phyloP scores from a whole-genome alignment of 495 filamentous ascomycete genomes.

The Usnea hakonensis region DNA sequence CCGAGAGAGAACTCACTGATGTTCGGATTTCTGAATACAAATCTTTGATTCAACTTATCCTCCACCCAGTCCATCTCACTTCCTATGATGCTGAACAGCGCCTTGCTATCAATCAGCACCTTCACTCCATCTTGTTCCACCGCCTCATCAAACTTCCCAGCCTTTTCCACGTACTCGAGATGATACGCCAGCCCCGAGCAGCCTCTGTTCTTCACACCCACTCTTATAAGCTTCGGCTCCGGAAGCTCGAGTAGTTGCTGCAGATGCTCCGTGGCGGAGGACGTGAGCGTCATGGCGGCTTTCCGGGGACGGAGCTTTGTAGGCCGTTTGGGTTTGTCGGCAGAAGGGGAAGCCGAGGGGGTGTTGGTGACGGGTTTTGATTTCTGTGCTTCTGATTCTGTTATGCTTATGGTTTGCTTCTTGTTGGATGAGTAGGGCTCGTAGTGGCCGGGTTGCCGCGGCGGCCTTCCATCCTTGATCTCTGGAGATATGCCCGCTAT shows the following conservation, averaged over 20 bases:
- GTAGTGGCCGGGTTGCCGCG: constrained; percentile 31
- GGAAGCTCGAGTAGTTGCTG: constrained; percentile 68
- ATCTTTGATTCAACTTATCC: constrained; percentile 80
- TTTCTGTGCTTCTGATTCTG: constrained; percentile 62
- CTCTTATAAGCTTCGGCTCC: constrained; percentile 81
- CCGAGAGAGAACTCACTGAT: constrained; percentile 65
- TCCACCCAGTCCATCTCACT: constrained; percentile 99
- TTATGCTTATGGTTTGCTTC: constrained; percentile 32
- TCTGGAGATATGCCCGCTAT: constrained; percentile 51
- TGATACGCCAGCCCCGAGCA: constrained; percentile 95
- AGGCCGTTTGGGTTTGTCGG: constrained; percentile 35
- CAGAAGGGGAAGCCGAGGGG: constrained; percentile 27
- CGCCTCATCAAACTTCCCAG: constrained; percentile 78
- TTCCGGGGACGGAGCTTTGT: constrained; percentile 75
- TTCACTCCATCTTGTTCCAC: constrained; percentile 95
- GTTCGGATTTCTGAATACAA: constrained; percentile 95
- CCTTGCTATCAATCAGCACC: constrained; percentile 94
- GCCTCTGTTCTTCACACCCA: constrained; percentile 91
- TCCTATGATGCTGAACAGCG: constrained; percentile 93
- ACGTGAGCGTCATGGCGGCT: constrained; percentile 81
- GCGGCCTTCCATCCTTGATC: constrained; percentile 47
- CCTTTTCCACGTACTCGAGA: constrained; percentile 88
- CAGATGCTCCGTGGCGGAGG: constrained; percentile 68
- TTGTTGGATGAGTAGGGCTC: constrained; percentile 8
- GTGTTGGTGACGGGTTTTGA: constrained; percentile 36